Evolutionary conservation across 108 stramenopile genomes (phyloP).

Genomic region (Skeletonema potamos): DNA sequence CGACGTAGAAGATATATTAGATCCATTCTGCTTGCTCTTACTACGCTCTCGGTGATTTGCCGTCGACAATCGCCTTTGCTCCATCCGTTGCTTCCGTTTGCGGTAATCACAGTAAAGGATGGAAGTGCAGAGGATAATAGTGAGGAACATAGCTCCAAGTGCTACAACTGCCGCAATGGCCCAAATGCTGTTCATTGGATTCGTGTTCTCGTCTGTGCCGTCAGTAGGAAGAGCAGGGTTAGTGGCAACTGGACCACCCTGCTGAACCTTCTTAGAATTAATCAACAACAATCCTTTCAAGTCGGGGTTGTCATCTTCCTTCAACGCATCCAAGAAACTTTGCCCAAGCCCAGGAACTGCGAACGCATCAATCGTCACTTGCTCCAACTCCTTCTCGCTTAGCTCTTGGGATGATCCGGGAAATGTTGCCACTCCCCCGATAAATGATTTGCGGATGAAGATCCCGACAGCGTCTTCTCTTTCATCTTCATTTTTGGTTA

Average conservation of each 20-base stretch:
- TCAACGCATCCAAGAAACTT: conserved; percentile 15
- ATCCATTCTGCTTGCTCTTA: not conserved
- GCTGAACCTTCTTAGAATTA: conserved; percentile 9
- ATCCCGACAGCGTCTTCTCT: conserved; percentile 3
- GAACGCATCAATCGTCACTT: conserved; percentile 59
- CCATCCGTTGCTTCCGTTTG: conserved; percentile 20
- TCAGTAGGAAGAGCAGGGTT: not conserved
- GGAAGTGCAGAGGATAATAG: conserved; percentile 36
- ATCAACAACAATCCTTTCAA: conserved; percentile 26
- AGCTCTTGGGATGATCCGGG: conserved; percentile 95
- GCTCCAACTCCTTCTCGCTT: conserved; percentile 91
- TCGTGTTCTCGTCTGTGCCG: not conserved
- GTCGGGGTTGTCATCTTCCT: conserved; percentile 6
- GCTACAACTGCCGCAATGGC: conserved; percentile 40
- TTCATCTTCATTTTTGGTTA: conserved; percentile 5
- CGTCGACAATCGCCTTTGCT: not conserved
- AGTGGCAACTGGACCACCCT: not conserved
- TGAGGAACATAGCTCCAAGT: conserved; percentile 39
- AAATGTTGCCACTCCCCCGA: conserved; percentile 30
- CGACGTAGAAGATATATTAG: not conserved
- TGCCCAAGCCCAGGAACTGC: conserved; percentile 32
- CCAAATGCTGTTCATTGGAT: conserved; percentile 25
- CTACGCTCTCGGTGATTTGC: not conserved
- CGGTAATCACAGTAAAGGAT: conserved; percentile 40
- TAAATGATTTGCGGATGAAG: conserved; percentile 21